Evolutionary conservation across 164 flowering plant genomes (phyloP).

Genomic region (Saururus chinensis): DNA sequence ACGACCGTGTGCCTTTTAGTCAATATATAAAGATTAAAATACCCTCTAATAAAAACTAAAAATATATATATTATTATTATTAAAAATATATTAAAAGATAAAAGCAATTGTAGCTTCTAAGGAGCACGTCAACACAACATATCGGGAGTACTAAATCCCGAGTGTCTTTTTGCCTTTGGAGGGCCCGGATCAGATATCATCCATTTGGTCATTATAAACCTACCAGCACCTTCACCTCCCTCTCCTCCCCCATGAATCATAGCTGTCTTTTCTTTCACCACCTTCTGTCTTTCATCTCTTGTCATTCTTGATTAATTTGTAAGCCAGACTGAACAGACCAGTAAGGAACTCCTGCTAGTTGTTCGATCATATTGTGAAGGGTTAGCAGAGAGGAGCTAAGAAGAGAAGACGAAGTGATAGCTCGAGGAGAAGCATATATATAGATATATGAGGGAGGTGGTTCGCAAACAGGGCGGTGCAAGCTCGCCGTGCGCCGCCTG

Average conservation of each 20-base stretch:
- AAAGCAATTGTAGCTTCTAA: not conserved
- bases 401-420: not conserved
- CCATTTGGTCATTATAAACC: not conserved
- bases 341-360: not conserved
- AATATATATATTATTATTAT: no score
- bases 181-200: not conserved
- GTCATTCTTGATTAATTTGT: not conserved
- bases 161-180: not conserved
- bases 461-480: slow-evolving; percentile 7
- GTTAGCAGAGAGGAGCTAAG: not conserved
- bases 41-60: no score
- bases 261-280: not conserved
- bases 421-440: not conserved
- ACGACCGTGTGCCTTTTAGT: no score
- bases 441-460: slow-evolving; percentile 1
- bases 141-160: not conserved
- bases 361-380: not conserved
- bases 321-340: not conserved
- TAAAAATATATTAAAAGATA: no score
- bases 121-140: not conserved
- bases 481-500: slow-evolving; percentile 85
- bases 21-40: no score
- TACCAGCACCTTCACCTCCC: not conserved
- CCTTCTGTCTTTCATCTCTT: not conserved
- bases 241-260: not conserved